A percentile compares a stretch with the other conserved stretches of the same genome.
Conservation (phyloP, 495 filamentous ascomycete genomes). For the Talaromyces trachyspermus region DNA sequence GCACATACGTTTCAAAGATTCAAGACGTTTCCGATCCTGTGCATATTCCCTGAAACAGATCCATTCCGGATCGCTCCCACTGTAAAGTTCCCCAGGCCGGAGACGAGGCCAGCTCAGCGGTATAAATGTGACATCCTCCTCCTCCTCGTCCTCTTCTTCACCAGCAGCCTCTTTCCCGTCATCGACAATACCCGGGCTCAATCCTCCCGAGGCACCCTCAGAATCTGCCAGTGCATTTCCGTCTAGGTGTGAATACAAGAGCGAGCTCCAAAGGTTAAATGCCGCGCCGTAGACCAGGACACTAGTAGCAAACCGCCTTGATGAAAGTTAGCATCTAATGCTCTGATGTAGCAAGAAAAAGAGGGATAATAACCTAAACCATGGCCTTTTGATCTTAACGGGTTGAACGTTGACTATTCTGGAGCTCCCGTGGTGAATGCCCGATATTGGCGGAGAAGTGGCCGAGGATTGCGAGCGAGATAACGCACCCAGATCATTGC, state of each 20-base stretch:
- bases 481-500: conserved; percentile 34
- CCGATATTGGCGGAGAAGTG: conserved; percentile 18
- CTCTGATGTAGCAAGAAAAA: background rate
- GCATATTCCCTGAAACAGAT: conserved; percentile 53
- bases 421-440: conserved; percentile 10
- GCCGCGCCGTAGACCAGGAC: conserved; percentile 30
- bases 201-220: background rate
- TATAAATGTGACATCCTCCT: conserved; percentile 49
- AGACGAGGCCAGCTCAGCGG: conserved; percentile 50
- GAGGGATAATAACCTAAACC: conserved; percentile 26
- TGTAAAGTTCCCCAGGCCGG: conserved; percentile 47
- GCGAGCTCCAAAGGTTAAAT: conserved; percentile 30
- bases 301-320: conserved; percentile 26
- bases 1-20: conserved; percentile 43
- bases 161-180: conserved; percentile 11
- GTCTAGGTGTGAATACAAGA: conserved; percentile 32
- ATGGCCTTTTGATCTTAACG: conserved; percentile 33
- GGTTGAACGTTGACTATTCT: conserved; percentile 21
- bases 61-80: conserved; percentile 63
- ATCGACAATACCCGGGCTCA: conserved; percentile 12
- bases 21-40: conserved; percentile 39
- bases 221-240: conserved; percentile 21
- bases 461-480: conserved; percentile 22
- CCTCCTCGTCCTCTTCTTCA: conserved; percentile 22
- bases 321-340: background rate